Percentiles rank a stretch among this genome's conserved stretches.
Evolutionary conservation across 345 rosid genomes (phyloP).

Genomic region (Erucastrum elatum): DNA sequence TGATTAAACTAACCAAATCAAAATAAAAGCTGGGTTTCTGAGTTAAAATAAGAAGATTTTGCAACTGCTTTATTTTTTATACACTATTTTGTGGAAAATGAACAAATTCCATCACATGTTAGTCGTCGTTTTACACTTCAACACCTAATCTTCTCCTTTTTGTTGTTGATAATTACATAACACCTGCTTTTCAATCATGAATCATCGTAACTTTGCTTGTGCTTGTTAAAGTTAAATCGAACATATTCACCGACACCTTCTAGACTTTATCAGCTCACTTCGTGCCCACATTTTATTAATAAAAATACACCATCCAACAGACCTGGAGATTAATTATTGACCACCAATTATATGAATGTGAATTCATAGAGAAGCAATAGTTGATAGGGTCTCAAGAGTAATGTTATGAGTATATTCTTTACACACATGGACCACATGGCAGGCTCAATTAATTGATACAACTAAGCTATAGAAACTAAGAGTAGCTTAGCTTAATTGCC

Average conservation of each 20-base stretch:
- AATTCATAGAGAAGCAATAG: not conserved
- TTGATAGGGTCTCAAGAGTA: not conserved
- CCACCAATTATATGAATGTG: not conserved
- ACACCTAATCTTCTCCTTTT: constrained; percentile 14
- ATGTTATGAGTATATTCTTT: constrained; percentile 4
- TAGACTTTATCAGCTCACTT: not conserved
- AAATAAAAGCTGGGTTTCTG: not conserved
- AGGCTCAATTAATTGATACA: constrained; percentile 20
- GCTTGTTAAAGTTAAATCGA: constrained; percentile 11
- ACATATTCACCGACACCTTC: constrained; percentile 24
- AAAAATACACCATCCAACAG: not conserved
- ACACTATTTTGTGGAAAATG: not conserved
- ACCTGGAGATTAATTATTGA: constrained; percentile 21
- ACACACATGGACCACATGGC: constrained; percentile 36
- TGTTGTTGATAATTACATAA: constrained; percentile 21
- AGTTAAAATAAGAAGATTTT: not conserved
- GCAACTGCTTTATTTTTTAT: not conserved
- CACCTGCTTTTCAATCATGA: constrained; percentile 19
- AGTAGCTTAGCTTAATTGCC: constrained; percentile 6
- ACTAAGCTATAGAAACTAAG: not conserved
- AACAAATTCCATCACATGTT: constrained; percentile 29
- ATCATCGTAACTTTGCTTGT: constrained; percentile 15
- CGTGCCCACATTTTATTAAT: constrained; percentile 3
- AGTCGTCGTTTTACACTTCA: constrained; percentile 23
- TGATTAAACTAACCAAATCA: constrained; percentile 5